phyloP scores from a whole-genome alignment of 495 filamentous ascomycete species.

The Choiromyces venosus region DNA sequence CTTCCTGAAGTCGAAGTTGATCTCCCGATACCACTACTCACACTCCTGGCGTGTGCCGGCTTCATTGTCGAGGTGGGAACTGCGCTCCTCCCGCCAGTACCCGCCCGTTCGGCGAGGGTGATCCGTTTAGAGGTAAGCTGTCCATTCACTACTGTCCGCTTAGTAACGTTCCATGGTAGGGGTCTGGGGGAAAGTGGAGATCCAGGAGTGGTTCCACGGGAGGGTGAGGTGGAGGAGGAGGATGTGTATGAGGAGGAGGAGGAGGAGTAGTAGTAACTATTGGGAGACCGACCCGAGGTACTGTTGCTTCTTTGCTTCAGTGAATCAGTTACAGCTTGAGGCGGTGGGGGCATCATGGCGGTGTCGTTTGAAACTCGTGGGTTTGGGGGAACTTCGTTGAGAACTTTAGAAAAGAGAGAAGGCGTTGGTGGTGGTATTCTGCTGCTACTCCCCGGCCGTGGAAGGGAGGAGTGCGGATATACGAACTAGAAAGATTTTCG shows the following conservation, averaged over 20 bases:
- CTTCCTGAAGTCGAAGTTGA: slow-evolving; percentile 1
- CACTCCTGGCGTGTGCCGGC: slow-evolving; percentile 20
- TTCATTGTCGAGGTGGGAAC: slow-evolving; percentile 4
- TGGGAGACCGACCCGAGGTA: slow-evolving; percentile 36
- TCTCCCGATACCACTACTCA: slow-evolving; percentile 11
- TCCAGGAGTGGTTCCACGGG: slow-evolving; percentile 19
- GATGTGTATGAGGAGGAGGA: slow-evolving; percentile 28
- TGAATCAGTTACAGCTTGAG: slow-evolving; percentile 38
- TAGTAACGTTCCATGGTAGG: slow-evolving; percentile 33
- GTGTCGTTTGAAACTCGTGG: slow-evolving; percentile 26
- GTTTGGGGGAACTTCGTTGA: slow-evolving; percentile 37
- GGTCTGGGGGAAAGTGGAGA: slow-evolving; percentile 27
- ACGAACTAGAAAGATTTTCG: slow-evolving; percentile 29
- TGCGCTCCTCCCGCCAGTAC: not conserved
- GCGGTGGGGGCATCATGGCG: slow-evolving; percentile 40
- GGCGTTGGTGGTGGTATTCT: slow-evolving; percentile 33
- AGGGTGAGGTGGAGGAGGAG: slow-evolving; percentile 25
- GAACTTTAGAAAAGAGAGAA: slow-evolving; percentile 14
- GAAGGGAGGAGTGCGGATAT: slow-evolving; percentile 34
- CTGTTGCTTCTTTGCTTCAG: slow-evolving; percentile 23
- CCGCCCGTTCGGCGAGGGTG: slow-evolving; percentile 29
- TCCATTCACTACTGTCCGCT: slow-evolving; percentile 27
- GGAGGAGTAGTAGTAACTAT: slow-evolving; percentile 9
- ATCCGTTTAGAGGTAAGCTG: slow-evolving; percentile 19
- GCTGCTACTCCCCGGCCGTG: slow-evolving; percentile 32